phyloP scores from a whole-genome alignment of 176 grass and related monocot species.

The Coix lacrymajobi region DNA sequence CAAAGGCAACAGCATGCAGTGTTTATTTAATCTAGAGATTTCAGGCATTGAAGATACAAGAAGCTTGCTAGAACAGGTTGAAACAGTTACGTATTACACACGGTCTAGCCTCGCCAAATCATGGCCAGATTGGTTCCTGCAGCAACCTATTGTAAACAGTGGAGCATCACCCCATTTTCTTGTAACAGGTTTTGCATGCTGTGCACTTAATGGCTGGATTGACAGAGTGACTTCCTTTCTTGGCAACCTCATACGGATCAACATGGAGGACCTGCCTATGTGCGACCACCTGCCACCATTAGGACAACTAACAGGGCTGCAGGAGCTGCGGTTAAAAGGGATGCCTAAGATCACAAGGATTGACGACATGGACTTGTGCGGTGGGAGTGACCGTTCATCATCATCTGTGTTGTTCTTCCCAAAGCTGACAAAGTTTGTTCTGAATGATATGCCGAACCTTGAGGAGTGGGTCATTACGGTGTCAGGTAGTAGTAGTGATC shows the following conservation, averaged over 20 bases:
- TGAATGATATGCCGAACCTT: conserved; percentile 4
- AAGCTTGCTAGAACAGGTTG: not conserved
- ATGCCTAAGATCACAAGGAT: conserved; percentile 3
- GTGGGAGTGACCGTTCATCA: not conserved
- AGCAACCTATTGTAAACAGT: not conserved
- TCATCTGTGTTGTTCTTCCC: not conserved
- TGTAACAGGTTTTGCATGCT: not conserved
- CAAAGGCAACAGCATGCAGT: not conserved
- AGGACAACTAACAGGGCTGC: not conserved
- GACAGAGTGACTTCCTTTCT: not conserved
- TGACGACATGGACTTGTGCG: not conserved
- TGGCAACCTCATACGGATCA: not conserved
- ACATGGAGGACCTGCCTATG: not conserved
- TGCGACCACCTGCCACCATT: not conserved
- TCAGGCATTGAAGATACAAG: not conserved
- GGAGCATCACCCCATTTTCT: not conserved
- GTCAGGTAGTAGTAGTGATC: not conserved
- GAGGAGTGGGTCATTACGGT: conserved; percentile 1
- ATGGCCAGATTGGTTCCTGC: not conserved
- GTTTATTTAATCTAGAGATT: conserved; percentile 4
- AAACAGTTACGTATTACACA: not conserved
- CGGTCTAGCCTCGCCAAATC: not conserved
- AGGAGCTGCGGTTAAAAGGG: conserved; percentile 6
- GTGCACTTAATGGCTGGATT: not conserved
- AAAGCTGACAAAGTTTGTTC: conserved; percentile 1